Evolutionary conservation across 2,329 filamentous ascomycete species (phyloP), one percentile per base, ranked within the genome.

Genomic region (Lecanicillium sp.): DNA sequence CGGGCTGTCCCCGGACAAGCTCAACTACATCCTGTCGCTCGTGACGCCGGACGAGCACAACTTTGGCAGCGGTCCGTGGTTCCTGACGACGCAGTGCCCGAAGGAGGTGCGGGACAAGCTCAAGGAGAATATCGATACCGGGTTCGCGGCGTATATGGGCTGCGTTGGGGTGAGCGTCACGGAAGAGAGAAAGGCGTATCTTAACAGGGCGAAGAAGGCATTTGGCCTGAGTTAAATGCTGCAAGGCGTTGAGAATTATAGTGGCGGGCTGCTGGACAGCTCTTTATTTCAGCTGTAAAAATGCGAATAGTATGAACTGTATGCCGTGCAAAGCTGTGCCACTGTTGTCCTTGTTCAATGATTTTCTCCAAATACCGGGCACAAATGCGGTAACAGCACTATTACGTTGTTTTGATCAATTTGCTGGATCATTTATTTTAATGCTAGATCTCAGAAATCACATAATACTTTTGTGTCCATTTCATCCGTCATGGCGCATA

Each of bases 11-110:
- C 54, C 61, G 36, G 60, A 58, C 26, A 56, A 65, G 56, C 63
- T 67, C 45, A 65, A 68, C 56, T 54, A 61, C 15, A 54, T 79
- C 11, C 64, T 78, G 39, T 63, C 60, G 17, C 63, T 77, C 17
- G 65, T 80, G 35, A 65, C 59, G 3, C 57, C 58, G 12, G 74
- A 80, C 59, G 55, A 74, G 58, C 70, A 72, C 65, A 77, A 78
- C 65, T 80, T 79, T 61, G 74, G 64, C 50, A 70, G 67, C 35
- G 75, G 67, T 6, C 57, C 74, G 2, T 80, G 77, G 77, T 79
- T 71, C 61, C 56, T 76, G 20, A 58, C 58, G 1, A 73, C 62
- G 2, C 59, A 77, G 59, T 79, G 75, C 58, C 35, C 52, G 3
- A 8, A 51, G 1, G 52, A 53, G 3, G 65, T 72, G 35, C 56